Conservation (phyloP, 257 asterid species). For the Nicotiana undulata region DNA sequence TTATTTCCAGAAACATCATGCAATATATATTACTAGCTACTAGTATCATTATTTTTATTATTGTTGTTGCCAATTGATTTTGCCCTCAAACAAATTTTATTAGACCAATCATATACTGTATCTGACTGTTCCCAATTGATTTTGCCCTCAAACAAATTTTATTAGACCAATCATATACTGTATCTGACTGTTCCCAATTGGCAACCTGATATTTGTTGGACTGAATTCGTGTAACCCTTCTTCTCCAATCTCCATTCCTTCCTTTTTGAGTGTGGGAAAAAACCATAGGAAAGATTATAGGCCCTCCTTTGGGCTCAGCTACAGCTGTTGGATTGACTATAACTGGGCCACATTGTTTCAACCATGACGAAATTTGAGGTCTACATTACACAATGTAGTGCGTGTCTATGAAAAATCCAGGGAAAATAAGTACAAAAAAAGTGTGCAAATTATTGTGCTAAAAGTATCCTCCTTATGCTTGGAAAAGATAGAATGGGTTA, state of each 20-base stretch:
- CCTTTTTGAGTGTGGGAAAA: background rate
- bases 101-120: background rate
- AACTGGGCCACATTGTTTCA: background rate
- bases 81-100: background rate
- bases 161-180: background rate
- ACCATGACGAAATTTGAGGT: background rate
- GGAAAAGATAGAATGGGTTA: constrained; percentile 2
- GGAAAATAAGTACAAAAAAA: background rate
- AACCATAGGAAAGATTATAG: background rate
- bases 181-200: background rate
- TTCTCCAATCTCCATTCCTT: background rate
- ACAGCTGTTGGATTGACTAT: background rate
- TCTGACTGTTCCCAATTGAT: background rate
- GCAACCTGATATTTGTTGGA: background rate
- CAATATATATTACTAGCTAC: background rate
- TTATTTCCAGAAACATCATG: background rate
- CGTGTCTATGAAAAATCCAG: background rate
- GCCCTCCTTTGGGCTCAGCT: background rate
- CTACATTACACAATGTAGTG: background rate
- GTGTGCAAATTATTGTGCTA: background rate
- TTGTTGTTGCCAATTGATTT: background rate
- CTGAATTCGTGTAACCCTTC: background rate
- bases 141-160: background rate
- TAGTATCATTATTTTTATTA: background rate
- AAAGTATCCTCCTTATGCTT: background rate